Evolutionary conservation across 768 basidiomycete genomes (phyloP).

Genomic region (Hemileccinum impolitum): DNA sequence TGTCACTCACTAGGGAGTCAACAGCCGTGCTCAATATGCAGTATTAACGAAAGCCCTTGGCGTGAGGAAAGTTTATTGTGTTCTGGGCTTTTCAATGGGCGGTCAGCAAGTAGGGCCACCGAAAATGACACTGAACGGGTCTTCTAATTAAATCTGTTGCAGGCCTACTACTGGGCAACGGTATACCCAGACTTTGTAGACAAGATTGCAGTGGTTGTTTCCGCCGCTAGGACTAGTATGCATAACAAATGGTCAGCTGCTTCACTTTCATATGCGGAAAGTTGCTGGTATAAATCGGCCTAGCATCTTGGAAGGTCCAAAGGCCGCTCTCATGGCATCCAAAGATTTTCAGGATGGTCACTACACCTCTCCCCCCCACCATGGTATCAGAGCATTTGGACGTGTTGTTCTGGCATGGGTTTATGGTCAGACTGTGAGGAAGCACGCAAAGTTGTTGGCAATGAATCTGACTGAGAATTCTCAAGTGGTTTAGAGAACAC

Average conservation of each 20-base stretch:
- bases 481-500: constrained; percentile 52
- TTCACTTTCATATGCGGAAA: neutral
- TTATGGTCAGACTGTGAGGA: constrained; percentile 47
- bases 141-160: neutral
- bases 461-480: constrained; percentile 35
- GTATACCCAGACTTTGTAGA: constrained; percentile 54
- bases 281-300: neutral
- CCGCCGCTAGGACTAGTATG: constrained; percentile 50
- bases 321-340: constrained; percentile 47
- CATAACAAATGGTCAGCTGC: constrained; percentile 49
- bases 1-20: neutral
- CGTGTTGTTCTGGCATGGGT: constrained; percentile 54
- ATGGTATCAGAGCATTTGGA: constrained; percentile 53
- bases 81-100: constrained; percentile 58
- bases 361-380: constrained; percentile 44
- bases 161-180: constrained; percentile 56
- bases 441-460: constrained; percentile 75
- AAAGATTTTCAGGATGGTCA: constrained; percentile 52
- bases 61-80: constrained; percentile 42
- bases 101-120: constrained; percentile 41
- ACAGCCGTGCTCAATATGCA: constrained; percentile 52
- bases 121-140: neutral
- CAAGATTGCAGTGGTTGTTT: constrained; percentile 42
- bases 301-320: constrained; percentile 57
- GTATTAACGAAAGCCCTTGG: constrained; percentile 47